A percentile compares a stretch with the other conserved stretches of the same genome.
Conservation (phyloP, 2,329 filamentous ascomycete genomes). For the Ascochyta rabiei region DNA sequence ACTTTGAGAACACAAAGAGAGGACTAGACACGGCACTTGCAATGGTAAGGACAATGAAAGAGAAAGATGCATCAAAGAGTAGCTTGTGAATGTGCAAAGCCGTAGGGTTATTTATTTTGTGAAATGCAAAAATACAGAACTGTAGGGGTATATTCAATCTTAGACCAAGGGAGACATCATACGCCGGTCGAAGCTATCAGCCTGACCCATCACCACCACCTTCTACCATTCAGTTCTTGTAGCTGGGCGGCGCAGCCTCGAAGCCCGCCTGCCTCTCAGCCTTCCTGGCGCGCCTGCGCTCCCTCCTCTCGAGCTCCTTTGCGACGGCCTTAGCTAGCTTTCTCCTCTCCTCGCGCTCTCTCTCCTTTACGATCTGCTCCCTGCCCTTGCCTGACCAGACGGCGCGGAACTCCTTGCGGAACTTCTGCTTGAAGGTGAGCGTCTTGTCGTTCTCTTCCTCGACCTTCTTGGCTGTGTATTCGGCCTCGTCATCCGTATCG, state of each 20-base stretch:
- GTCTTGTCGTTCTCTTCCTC: slow-evolving; percentile 36
- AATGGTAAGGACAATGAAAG: slow-evolving; percentile 37
- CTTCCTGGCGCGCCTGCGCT: slow-evolving; percentile 33
- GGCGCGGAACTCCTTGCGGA: slow-evolving; percentile 37
- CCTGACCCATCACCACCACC: neutral
- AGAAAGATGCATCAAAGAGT: slow-evolving; percentile 31
- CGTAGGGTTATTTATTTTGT: neutral
- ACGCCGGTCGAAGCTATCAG: slow-evolving; percentile 1
- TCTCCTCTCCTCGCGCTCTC: slow-evolving; percentile 39
- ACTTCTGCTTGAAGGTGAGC: slow-evolving; percentile 40
- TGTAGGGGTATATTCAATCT: slow-evolving; percentile 16
- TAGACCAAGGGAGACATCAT: slow-evolving; percentile 7
- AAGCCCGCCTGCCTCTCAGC: slow-evolving; percentile 24
- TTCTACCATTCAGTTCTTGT: slow-evolving; percentile 23
- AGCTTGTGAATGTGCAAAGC: slow-evolving; percentile 20
- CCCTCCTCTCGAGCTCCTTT: slow-evolving; percentile 35
- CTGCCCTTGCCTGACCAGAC: slow-evolving; percentile 40
- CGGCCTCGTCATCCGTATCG: slow-evolving; percentile 41
- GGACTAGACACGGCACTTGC: slow-evolving; percentile 38
- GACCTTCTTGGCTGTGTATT: slow-evolving; percentile 36
- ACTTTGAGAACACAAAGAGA: slow-evolving; percentile 43
- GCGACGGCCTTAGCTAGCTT: slow-evolving; percentile 42
- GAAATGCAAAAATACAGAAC: neutral
- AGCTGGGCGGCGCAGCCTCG: slow-evolving; percentile 30
- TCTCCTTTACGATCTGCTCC: slow-evolving; percentile 33